Evolutionary conservation across 2,329 filamentous ascomycete species (phyloP).

Genomic region (Fusarium mundagurra): DNA sequence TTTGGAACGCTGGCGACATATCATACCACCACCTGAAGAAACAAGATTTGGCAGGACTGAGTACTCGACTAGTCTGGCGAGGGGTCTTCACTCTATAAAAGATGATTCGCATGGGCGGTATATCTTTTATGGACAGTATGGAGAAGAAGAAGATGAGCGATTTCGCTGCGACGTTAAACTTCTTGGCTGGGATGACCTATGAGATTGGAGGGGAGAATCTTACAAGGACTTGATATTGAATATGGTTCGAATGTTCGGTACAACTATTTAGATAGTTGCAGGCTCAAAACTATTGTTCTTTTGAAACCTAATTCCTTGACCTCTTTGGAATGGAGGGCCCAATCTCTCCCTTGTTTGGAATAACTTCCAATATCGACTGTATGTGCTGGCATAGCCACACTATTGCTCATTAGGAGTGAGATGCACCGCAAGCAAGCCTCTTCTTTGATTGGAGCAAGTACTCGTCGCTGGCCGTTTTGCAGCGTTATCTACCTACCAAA

Average conservation of each 20-base stretch:
- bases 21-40: background rate
- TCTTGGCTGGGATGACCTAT: background rate
- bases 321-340: background rate
- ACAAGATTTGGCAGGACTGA: background rate
- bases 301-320: too few relatives aligned
- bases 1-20: background rate
- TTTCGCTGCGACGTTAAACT: background rate
- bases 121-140: background rate
- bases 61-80: background rate
- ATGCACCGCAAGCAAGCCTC: accelerated
- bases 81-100: accelerated
- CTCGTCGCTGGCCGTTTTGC: too few relatives aligned
- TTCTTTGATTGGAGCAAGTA: background rate
- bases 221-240: background rate
- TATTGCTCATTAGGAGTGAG: background rate
- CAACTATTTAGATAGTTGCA: background rate
- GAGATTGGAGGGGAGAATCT: background rate
- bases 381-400: background rate
- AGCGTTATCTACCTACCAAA: too few relatives aligned
- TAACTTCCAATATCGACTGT: background rate
- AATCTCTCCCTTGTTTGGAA: background rate
- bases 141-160: background rate
- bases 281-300: background rate
- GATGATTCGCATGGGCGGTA: background rate
- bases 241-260: background rate